Evolutionary conservation across 1,284 basidiomycete species (phyloP), one percentile per base, ranked within the genome.

Genomic region (Rhizoctonia solani): DNA sequence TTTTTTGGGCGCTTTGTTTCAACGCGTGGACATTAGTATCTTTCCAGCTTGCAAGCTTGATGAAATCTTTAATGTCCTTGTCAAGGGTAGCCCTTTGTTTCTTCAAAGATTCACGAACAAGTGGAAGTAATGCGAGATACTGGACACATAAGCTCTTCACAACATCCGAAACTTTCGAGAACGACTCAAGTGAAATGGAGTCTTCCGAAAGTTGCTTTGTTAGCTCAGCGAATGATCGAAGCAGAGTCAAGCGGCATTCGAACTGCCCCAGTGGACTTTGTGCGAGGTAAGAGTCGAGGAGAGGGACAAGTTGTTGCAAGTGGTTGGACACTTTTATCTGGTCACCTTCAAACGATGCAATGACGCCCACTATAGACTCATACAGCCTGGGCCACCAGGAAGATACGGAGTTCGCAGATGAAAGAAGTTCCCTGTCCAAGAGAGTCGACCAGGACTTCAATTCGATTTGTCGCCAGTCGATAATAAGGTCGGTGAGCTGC

Each of bases 31-130:
- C 90, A 74, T 99, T 99, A 74, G 96, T 82, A 75, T 99, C 97
- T 76, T 92, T 96, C 97, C 97, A 99, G 74, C 94, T 97, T 0
- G 97, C 97, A 42, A 99, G 82, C 76, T 94, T 95, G 81, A 99
- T 90, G 75, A 93, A 91, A 65, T 86, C 87, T 68, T 83, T 84
- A 63, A 99, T 85, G 63, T 96, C 90, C 73, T 88, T 89, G 77
- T 98, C 93, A 47, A 98, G 77, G 1, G 75, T 75, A 1, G 76
- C 78, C 67, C 88, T 85, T 75, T 93, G 87, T 8, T 81, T 77
- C 3, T 75, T 72, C n/a, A 97, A 77, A 5, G 80, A 81, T 5
- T 78, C 74, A 5, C 78, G 74, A 39, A 97, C 77, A 4, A 78
- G 77, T 0, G 79, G 72, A 8, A 81, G 75, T 75, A 89, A 94